phyloP scores from a whole-genome alignment of 75 land plant species.

The Picea glauca region DNA sequence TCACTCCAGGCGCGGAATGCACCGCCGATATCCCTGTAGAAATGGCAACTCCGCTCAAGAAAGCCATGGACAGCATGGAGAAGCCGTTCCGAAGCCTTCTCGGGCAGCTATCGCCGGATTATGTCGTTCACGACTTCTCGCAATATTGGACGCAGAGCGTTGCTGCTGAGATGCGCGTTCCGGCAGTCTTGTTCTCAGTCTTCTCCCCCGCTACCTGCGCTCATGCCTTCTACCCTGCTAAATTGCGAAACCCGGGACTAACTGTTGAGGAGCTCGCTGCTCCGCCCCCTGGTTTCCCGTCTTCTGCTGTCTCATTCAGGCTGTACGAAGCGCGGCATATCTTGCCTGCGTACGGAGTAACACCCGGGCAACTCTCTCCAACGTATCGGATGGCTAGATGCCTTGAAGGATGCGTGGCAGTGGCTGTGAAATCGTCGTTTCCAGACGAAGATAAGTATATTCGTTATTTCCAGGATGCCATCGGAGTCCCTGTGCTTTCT shows the following conservation, averaged over 20 bases:
- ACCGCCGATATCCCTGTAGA: neutral
- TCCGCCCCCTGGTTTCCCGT: neutral
- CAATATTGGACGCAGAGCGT: constrained; percentile 14
- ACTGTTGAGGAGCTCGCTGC: neutral
- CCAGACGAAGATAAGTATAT: neutral
- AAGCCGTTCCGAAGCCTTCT: constrained; percentile 9
- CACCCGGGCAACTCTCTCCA: neutral
- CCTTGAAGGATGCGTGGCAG: neutral
- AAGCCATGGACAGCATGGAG: neutral
- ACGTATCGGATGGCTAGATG: neutral
- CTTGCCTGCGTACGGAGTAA: neutral
- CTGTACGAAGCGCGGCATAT: neutral
- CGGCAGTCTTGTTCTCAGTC: neutral
- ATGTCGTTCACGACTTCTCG: constrained; percentile 26
- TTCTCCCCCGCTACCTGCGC: constrained; percentile 7
- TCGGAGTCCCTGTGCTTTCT: neutral
- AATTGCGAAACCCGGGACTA: neutral
- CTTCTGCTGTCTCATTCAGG: neutral
- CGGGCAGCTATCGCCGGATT: constrained; percentile 9
- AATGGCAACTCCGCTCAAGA: neutral
- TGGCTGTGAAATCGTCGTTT: neutral
- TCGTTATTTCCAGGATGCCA: neutral
- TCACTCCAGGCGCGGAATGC: neutral
- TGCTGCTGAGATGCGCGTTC: constrained; percentile 12
- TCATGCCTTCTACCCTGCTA: neutral